Evolutionary conservation across 179 eudicot species (phyloP), one percentile per base, ranked within the genome.

Genomic region (Dionaea muscipula): DNA sequence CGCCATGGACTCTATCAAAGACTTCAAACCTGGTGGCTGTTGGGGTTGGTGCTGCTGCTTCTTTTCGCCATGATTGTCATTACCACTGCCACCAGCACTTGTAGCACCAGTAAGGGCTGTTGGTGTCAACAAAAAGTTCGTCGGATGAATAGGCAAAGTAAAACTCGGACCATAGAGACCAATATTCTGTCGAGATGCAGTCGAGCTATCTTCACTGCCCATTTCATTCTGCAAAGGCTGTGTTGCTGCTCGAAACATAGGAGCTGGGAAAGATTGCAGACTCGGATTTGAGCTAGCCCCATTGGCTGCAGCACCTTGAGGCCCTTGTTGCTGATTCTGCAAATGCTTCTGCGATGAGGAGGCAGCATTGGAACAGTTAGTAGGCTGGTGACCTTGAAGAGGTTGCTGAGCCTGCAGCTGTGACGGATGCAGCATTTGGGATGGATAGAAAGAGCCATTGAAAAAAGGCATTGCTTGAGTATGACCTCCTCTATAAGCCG

Each of bases 371-470:
- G 87, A 77, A 10, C 71, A 53, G 51, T 75, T 73, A 13, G 81
- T 53, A 61, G 74, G 81, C 36, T 72, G 97, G 46, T 77, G 80
- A 49, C 66, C 58, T 44, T 64, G 77, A 28, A 72, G 66, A 28
- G 60, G 61, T 51, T 74, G 86, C 64, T 75, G 83, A 55, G 72
- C 86, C 66, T 78, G 95, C 27, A 86, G 49, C 65, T 77, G 95
- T 23, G 82, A 77, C 11, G 94, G 98, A 65, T 87, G 98, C 37
- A 87, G 73, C 85, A 88, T 81, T 51, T 77, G 99, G 10, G 96
- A 79, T 7, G 98, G 62, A 72, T 82, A 93, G 73, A 81, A 93
- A 17, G 86, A 64, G 39, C 95, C 85, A 23, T 79, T 88, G 68
- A 79, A 84, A 68, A 79, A 62, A 17, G 96, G 84, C 85, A 88